A percentile compares a stretch with the other conserved stretches of the same genome.
Conservation (phyloP, 148 eudicot species). For the Cornus kousa region DNA sequence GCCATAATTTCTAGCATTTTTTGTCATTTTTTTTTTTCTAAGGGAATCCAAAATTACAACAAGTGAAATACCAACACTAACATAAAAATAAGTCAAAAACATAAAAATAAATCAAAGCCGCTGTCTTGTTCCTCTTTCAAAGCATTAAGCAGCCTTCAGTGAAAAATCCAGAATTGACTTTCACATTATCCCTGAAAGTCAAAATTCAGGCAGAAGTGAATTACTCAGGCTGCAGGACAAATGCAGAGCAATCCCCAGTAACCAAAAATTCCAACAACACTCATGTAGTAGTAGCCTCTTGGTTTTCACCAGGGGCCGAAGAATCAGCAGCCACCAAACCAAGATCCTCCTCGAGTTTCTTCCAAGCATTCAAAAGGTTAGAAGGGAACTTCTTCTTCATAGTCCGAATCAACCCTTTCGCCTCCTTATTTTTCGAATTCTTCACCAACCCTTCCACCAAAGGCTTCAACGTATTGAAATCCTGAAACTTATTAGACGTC, state of each 20-base stretch:
- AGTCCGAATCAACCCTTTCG: conserved; percentile 59
- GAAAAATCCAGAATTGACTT: too few relatives aligned
- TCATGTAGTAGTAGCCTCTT: conserved; percentile 10
- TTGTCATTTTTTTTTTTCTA: too few relatives aligned
- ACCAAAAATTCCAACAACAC: neutral
- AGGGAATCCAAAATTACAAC: too few relatives aligned
- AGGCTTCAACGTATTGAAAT: conserved; percentile 64
- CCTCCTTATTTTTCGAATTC: conserved; percentile 49
- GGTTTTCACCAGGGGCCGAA: conserved; percentile 7
- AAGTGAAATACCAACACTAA: too few relatives aligned
- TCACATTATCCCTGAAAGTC: too few relatives aligned
- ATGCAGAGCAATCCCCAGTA: neutral
- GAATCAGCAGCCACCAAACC: conserved; percentile 33
- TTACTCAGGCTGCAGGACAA: neutral
- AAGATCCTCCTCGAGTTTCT: conserved; percentile 45
- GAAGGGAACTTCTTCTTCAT: conserved; percentile 76
- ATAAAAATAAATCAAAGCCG: too few relatives aligned
- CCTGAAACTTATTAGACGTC: conserved; percentile 56
- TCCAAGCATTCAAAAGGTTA: conserved; percentile 54
- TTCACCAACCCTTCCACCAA: conserved; percentile 64
- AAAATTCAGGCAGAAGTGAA: neutral
- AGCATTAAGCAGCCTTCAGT: too few relatives aligned
- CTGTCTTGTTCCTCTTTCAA: too few relatives aligned
- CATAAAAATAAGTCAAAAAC: too few relatives aligned
- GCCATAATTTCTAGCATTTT: too few relatives aligned